These are phyloP conservation scores for Boletus putidus DNA, from an alignment of 1,284 basidiomycete species.

Conservation along the genomic window DNA sequence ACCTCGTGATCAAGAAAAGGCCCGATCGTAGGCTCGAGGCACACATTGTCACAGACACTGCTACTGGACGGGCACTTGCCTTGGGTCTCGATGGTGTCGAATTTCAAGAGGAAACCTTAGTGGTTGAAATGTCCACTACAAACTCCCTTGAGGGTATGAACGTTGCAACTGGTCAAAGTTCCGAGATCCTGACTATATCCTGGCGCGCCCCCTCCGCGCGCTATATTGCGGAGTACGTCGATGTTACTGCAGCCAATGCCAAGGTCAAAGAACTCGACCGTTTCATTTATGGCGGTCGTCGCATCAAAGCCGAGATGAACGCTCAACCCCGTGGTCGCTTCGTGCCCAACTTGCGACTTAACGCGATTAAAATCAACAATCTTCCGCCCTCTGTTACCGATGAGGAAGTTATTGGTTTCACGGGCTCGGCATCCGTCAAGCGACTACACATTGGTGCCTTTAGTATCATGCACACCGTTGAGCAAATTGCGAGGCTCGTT, in stretches of 20 bases:
- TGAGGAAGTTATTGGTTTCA: conserved; percentile 25
- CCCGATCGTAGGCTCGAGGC: conserved; percentile 34
- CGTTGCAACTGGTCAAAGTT: conserved; percentile 30
- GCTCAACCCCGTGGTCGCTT: conserved; percentile 32
- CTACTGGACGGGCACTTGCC: conserved; percentile 41
- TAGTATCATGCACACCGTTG: not conserved
- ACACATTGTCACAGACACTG: conserved; percentile 41
- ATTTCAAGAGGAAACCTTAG: conserved; percentile 43
- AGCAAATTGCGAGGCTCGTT: conserved; percentile 18
- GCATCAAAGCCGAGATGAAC: conserved; percentile 47
- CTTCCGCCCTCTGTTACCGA: conserved; percentile 28
- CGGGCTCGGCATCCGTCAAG: conserved; percentile 26
- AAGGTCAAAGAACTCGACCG: conserved; percentile 40
- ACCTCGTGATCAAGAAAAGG: conserved; percentile 35
- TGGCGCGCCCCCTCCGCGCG: conserved; percentile 45
- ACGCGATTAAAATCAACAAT: conserved; percentile 39
- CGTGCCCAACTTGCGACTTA: conserved; percentile 25
- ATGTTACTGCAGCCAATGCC: conserved; percentile 17
- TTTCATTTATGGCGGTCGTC: conserved; percentile 40
- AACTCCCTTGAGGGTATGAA: conserved; percentile 44
- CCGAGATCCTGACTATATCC: conserved; percentile 44
- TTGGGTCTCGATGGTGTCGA: conserved; percentile 45
- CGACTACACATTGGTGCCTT: conserved; percentile 16
- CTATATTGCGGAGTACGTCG: conserved; percentile 43
- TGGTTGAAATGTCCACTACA: conserved; percentile 43